Evolutionary conservation across 2,329 filamentous ascomycete genomes (phyloP), one percentile per base, ranked within the genome.

Genomic region (Calonectria naviculata): DNA sequence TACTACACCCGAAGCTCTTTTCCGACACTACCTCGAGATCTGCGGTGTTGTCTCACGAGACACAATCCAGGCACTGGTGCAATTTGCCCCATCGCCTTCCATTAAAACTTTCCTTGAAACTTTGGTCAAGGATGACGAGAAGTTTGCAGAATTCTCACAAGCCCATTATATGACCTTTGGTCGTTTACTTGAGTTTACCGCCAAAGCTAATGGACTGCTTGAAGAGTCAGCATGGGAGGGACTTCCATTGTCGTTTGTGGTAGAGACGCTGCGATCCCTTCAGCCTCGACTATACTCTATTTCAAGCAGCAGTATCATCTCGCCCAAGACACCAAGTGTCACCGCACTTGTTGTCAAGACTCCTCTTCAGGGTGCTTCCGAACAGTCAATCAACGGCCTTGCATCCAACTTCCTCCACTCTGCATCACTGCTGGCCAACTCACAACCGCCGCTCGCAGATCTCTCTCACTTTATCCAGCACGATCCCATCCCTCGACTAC

Each of bases 271-370:
- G 0, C 87, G 89, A 1, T 85, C 86, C 0, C 52, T 76, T 12
- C 72, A 88, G 9, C 84, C 89, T 13, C 88, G 90, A 5, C 89
- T 90, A 71, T 92, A 92, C 79, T 90, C 87, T 6, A 91, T 92
- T 70, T 91, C 89, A 0, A 90, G 88, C 1, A 91, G 89, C 12
- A 84, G 83, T 15, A 80, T 84, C 28, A 73, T 78, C 5, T 76
- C 74, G 3, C 71, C 77, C 3, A 72, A 73, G n/a, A 75, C 60
- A 5, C 68, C 74, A 6, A 68, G 74, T n/a, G 75, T 79, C 54
- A 75, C 78, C 4, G 75, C 73, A 6, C 73, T 73, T 5, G 67
- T 75, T 3, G 71, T 72, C 2, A 73, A 74, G 19, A 72, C 74
- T 3, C 63, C 66, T 8, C 69, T 76, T 15, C 17, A 65, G 42